Evolutionary conservation across 139 green algal species (phyloP), one percentile per base, ranked within the genome.

Genomic region (Closterium sp.): DNA sequence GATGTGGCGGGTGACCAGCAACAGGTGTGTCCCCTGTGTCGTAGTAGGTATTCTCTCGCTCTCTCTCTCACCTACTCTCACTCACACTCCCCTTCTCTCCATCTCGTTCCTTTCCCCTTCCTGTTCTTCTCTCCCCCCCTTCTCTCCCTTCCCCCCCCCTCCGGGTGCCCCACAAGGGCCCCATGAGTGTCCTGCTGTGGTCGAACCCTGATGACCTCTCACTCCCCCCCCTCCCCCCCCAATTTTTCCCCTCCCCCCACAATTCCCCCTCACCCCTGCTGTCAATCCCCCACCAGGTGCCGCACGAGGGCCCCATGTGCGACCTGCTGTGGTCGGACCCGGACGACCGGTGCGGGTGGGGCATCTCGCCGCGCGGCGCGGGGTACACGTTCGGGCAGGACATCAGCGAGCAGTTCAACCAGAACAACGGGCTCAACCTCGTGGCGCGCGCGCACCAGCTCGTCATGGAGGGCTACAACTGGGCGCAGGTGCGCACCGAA

Each of bases 381-480:
- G 98, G 98, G 30, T 99, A 99, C 96, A 99, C 98, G 9, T 99
- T 99, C 94, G 98, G 98, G 28, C 97, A 98, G 93, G 98, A 99
- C 96, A 98, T 99, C 93, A 96, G 89, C 38, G 97, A 99, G 95
- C 97, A 99, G 93, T 99, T 99, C 97, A 99, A 99, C 95, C 97
- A 99, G 94, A 96, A 96, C 91, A 99, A 99, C 94, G 96, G 96
- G 0, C 95, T 99, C 64, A 97, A 96, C n/a, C 95, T 99, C 25
- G 96, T 99, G 35, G 96, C 96, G 3, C 95, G 98, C 3, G 98
- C 98, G 23, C 98, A 99, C 95, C 98, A 99, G 96, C 96, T 99
- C 35, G 98, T 99, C n/a, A 99, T 99, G 98, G 97, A 99, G 93
- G 97, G 97, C 6, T 99, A 98, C 87, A 93, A 93, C 30, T 93